Base-by-base conservation (phyloP, 2,329 filamentous ascomycete genomes). In the Botryotinia convoluta region DNA sequence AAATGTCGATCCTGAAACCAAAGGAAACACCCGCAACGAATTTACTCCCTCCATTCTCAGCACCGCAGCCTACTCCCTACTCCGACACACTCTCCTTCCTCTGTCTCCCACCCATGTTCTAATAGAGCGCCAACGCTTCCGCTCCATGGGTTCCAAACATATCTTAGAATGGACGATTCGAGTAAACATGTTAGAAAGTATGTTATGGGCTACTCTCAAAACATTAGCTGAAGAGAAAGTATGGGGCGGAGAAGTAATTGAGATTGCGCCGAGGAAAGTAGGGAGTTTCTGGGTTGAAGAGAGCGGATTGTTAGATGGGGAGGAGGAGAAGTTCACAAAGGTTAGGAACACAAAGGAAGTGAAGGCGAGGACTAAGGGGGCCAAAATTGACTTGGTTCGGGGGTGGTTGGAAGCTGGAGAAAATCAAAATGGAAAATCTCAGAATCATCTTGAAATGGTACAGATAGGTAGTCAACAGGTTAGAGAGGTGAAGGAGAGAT, bases 151-250 rank as follows among this genome's bases (percentile, higher is more conserved):
- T 14, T 86, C 84, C 0, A 83, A 88, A 0, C 87, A 89, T 0
- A 89, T 97, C 1, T 88, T 90, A 74, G 93, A 97, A 82, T 97
- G 93, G 93, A 95, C 93, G 4, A 81, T 96, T 59, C 86, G 93
- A 1, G 93, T 97, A 14, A 95, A 95, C 77, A 91, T 92, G 78
- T 87, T 97, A 35, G 93, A 97, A 81, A 89, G 90, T 6, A 96
- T 96, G 90, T 82, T 97, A 0, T 92, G 94, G 84, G 91, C 91
- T 14, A 86, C 90, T 20, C 81, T 95, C 54, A 84, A 86, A 69
- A 87, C 90, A 0, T 79, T 93, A 65, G 82, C 82, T 63, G 80
- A 83, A 29, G 81, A 86, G 67, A 83, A 83, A 1, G 73, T 80
- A 4, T 85, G 84, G 84, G 75, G 79, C 29, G 84, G 84, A n/a